Evolutionary conservation across 1,284 basidiomycete genomes (phyloP).

Genomic region (Marasmius tenuissimus): DNA sequence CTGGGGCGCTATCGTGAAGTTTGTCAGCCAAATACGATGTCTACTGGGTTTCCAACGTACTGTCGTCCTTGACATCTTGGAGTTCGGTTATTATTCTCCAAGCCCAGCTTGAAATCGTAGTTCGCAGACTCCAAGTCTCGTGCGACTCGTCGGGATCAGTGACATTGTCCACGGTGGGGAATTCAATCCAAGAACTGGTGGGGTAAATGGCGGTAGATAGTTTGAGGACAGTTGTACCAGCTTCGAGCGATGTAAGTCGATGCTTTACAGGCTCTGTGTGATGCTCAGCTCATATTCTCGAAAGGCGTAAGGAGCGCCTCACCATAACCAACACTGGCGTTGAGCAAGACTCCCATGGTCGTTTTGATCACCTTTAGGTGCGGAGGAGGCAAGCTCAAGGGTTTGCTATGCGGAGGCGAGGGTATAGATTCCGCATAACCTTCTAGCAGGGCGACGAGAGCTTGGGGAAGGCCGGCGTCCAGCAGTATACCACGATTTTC

Average conservation of each 20-base stretch:
- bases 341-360: conserved; percentile 77
- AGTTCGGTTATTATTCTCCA: conserved; percentile 73
- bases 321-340: conserved; percentile 80
- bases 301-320: conserved; percentile 20
- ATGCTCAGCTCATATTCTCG: not conserved
- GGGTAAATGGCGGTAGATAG: conserved; percentile 72
- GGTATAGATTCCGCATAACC: conserved; percentile 62
- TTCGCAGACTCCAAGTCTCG: conserved; percentile 68
- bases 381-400: conserved; percentile 50
- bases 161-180: conserved; percentile 24
- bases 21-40: not conserved
- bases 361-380: conserved; percentile 78
- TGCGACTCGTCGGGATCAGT: conserved; percentile 29
- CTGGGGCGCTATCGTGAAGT: conserved; percentile 40
- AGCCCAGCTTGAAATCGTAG: conserved; percentile 69
- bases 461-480: conserved; percentile 68
- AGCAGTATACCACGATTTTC: conserved; percentile 70
- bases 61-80: conserved; percentile 60
- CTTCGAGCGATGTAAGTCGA: conserved; percentile 64
- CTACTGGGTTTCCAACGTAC: conserved; percentile 33
- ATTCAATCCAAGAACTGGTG: conserved; percentile 57
- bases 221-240: conserved; percentile 65
- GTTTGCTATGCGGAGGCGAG: conserved; percentile 36
- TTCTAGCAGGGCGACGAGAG: conserved; percentile 64
- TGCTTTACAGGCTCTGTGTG: conserved; percentile 67